Base-by-base conservation (phyloP, 139 green algal species). In the Gonium pectorale region DNA sequence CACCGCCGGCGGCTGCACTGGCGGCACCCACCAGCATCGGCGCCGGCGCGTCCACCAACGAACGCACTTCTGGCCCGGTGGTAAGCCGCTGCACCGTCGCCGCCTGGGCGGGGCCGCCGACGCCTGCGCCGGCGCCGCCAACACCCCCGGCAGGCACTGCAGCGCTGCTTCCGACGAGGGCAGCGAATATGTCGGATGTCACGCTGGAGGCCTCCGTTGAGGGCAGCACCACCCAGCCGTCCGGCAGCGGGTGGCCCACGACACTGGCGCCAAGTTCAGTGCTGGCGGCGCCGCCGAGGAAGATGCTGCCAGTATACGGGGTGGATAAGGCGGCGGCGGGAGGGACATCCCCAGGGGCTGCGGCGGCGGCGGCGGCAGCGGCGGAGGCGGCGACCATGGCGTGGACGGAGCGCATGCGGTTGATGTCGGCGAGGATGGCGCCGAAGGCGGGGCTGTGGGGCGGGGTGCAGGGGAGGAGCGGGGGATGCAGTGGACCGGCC, bases 391-490 rank as follows among this genome's bases (percentile, higher is more conserved):
- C 52, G 17, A 29, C n/a, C n/a, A n/a, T n/a, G n/a, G n/a, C n/a
- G 56, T 59, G 56, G 22, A 27, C 74, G 8, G 15, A 0, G 27
- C 84, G 66, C 75, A 88, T 88, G 3, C 52, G 63, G 19, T 75
- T 43, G 26, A 88, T 66, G 17, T 56, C 26, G 0, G 33, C 33
- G 33, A 81, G 29, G 5, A 88, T 49, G 1, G 21, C 54, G 27
- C 81, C 75, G 44, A 85, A 85, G 5, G 46, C 43, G 3, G 74
- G 66, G 56, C 82, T 87, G n/a, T 35, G 66, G 38, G 40, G 31
- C 27, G 26, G 9, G n/a, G 49, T 37, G 37, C 9, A 5, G 35
- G 26, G 40, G n/a, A 21, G 51, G 24, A 27, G 15, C 2, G 73
- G 7, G 27, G 54, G n/a, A 40, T 15, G 31, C n/a, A 21, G 60